A percentile compares a stretch with the other conserved stretches of the same genome.
These are phyloP conservation scores for Salix viminalis DNA, from an alignment of 345 rosid genomes.

Conservation along the genomic window DNA sequence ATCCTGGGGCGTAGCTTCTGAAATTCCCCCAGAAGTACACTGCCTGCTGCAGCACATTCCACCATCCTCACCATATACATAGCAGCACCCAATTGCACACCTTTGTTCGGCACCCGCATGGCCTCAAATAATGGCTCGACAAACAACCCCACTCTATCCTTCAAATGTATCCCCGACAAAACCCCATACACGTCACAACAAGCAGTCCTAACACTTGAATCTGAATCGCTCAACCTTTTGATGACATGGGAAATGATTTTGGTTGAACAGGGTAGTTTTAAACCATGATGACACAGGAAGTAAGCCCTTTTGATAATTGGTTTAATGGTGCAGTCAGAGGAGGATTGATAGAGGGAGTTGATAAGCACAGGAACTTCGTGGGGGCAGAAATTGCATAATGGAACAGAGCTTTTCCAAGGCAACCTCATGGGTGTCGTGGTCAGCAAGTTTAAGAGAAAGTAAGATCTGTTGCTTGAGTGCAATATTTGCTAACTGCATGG, in stretches of 20 bases:
- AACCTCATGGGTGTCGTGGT: conserved; percentile 14
- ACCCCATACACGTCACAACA: conserved; percentile 12
- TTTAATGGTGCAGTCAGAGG: conserved; percentile 14
- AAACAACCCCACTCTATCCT: conserved; percentile 11
- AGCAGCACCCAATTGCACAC: conserved; percentile 22
- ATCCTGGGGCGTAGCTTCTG: conserved; percentile 14
- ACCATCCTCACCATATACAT: conserved; percentile 17
- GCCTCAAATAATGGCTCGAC: conserved; percentile 9
- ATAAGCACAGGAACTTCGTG: conserved; percentile 15
- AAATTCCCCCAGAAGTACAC: neutral
- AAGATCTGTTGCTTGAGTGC: conserved; percentile 15
- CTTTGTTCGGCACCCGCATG: conserved; percentile 10
- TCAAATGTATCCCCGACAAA: conserved; percentile 20
- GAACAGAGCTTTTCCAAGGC: conserved; percentile 15
- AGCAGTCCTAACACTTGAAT: conserved; percentile 18
- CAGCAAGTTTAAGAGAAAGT: conserved; percentile 22
- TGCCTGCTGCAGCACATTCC: conserved; percentile 3
- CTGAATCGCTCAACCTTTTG: conserved; percentile 20
- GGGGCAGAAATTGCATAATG: conserved; percentile 2
- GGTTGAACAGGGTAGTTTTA: conserved; percentile 3
- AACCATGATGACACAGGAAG: conserved; percentile 9
- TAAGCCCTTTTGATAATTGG: conserved; percentile 16
- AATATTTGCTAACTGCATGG: conserved; percentile 14
- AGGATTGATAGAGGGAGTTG: conserved; percentile 11
- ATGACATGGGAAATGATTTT: conserved; percentile 14